phyloP scores from a whole-genome alignment of 495 filamentous ascomycete species.

The Ascodesmis nigricans region DNA sequence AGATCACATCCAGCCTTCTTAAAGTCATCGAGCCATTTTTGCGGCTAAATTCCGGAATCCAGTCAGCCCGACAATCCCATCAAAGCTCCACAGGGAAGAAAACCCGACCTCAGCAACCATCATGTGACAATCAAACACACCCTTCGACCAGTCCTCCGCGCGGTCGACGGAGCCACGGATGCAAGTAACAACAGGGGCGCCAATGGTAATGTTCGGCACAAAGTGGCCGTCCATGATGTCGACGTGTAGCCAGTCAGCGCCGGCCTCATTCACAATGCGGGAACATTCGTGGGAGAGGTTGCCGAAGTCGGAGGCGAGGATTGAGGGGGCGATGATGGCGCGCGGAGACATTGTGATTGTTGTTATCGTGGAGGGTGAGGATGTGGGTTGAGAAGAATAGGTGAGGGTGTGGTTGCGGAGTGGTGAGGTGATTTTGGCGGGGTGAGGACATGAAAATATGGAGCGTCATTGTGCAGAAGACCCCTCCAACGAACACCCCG shows the following conservation, averaged over 20 bases:
- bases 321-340: slow-evolving; percentile 90
- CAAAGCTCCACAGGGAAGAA: slow-evolving; percentile 1
- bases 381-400: neutral
- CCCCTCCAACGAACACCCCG: too few species aligned
- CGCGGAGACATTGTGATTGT: slow-evolving; percentile 67
- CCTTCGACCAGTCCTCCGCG: slow-evolving; percentile 36
- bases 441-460: slow-evolving; percentile 4
- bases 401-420: neutral
- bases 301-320: slow-evolving; percentile 88
- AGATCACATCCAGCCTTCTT: slow-evolving; percentile 83
- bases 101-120: slow-evolving; percentile 99
- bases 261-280: slow-evolving; percentile 47
- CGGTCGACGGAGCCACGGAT: slow-evolving; percentile 64
- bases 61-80: neutral
- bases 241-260: slow-evolving; percentile 76
- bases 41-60: slow-evolving; percentile 36
- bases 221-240: slow-evolving; percentile 98
- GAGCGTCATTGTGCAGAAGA: slow-evolving; percentile 2
- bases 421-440: slow-evolving; percentile 11
- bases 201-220: slow-evolving; percentile 95
- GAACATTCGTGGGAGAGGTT: slow-evolving; percentile 65
- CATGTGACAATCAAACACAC: slow-evolving; percentile 99
- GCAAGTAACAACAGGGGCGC: slow-evolving; percentile 79
- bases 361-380: neutral
- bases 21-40: slow-evolving; percentile 94